These are phyloP conservation scores for Hypomyces rosellus DNA, from an alignment of 2,329 filamentous ascomycete species.

Conservation along the genomic window DNA sequence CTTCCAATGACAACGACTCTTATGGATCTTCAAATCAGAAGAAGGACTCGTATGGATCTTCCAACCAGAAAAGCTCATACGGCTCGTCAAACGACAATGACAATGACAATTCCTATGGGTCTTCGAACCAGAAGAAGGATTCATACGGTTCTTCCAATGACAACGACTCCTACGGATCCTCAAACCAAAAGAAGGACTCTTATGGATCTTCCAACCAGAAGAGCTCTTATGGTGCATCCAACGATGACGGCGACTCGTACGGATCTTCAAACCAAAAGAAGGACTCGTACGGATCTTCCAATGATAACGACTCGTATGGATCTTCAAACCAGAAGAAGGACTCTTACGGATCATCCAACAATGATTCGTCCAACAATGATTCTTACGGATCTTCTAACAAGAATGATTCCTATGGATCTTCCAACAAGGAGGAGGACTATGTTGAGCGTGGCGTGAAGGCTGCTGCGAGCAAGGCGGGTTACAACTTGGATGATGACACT, in stretches of 20 bases:
- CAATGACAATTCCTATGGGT: slow-evolving; percentile 8
- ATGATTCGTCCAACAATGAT: slow-evolving; percentile 13
- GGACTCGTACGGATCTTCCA: slow-evolving; percentile 8
- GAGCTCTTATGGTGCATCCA: slow-evolving; percentile 16
- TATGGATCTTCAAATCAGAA: slow-evolving; percentile 12
- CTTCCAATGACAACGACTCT: slow-evolving; percentile 14
- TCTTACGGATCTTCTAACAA: slow-evolving; percentile 17
- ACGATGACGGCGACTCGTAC: slow-evolving; percentile 12
- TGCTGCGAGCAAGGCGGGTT: slow-evolving; percentile 9
- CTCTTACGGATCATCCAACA: slow-evolving; percentile 5
- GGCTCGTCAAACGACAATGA: slow-evolving; percentile 5
- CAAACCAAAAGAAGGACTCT: slow-evolving; percentile 1
- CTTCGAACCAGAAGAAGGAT: neutral
- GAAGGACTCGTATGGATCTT: slow-evolving; percentile 9
- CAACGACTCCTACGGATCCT: slow-evolving; percentile 12
- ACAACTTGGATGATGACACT: neutral
- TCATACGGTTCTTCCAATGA: slow-evolving; percentile 17
- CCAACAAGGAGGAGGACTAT: neutral
- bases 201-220: slow-evolving; percentile 3
- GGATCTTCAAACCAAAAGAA: slow-evolving; percentile 9
- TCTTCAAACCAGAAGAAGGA: neutral
- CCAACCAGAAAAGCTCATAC: slow-evolving; percentile 5
- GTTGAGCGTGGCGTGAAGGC: slow-evolving; percentile 5
- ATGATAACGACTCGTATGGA: slow-evolving; percentile 15
- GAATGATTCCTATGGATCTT: slow-evolving; percentile 10